Evolutionary conservation across 208 protist species (phyloP).

Genomic region (Balamuthia mandrillaris): DNA sequence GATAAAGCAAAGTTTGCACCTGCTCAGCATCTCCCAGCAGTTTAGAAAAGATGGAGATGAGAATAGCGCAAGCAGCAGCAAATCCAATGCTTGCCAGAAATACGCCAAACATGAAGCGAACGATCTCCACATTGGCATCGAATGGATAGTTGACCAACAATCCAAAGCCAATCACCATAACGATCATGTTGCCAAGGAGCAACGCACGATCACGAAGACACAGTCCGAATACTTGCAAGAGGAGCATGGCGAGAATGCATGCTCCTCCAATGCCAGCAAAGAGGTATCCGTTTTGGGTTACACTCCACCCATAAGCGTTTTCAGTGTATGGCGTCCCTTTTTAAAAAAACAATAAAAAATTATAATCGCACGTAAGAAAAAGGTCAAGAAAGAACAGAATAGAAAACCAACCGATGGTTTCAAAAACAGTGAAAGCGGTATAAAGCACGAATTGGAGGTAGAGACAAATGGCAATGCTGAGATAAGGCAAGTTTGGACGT

Average conservation of each 20-base stretch:
- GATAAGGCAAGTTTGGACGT: background rate
- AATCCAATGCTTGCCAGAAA: background rate
- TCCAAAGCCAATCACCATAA: slow-evolving; percentile 3
- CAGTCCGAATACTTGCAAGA: slow-evolving; percentile 7
- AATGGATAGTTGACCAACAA: slow-evolving; percentile 17
- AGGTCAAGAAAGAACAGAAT: background rate
- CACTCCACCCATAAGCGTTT: slow-evolving; percentile 17
- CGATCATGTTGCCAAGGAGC: background rate
- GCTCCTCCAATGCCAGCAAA: slow-evolving; percentile 30
- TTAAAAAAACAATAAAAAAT: background rate
- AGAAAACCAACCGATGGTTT: slow-evolving; percentile 14
- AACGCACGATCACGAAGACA: background rate
- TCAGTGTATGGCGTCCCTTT: slow-evolving; percentile 28
- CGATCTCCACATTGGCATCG: background rate
- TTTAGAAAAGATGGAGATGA: slow-evolving; percentile 38
- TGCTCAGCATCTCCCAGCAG: slow-evolving; percentile 3
- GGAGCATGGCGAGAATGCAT: slow-evolving; percentile 21
- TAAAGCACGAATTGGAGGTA: slow-evolving; percentile 35
- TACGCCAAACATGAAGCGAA: background rate
- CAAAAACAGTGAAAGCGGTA: slow-evolving; percentile 28
- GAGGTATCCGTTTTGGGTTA: slow-evolving; percentile 6
- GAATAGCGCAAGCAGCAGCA: background rate
- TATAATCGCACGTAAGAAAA: background rate
- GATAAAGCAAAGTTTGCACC: too few species aligned
- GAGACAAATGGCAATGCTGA: background rate